phyloP scores from a whole-genome alignment of 1,284 basidiomycete species.

The Sutorius eximius region DNA sequence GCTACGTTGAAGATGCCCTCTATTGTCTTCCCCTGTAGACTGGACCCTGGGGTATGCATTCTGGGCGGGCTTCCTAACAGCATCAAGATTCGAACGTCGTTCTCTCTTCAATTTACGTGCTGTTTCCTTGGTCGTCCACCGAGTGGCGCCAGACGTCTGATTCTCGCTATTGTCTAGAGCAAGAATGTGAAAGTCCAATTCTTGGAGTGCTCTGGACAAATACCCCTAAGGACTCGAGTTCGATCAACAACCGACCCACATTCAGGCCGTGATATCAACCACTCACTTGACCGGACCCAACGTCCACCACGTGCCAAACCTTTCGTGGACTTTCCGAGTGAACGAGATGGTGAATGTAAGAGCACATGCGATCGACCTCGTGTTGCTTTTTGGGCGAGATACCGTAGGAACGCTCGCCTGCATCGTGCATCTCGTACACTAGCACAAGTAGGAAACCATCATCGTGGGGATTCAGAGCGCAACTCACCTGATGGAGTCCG shows the following conservation, averaged over 20 bases:
- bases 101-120: constrained; percentile 16
- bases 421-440: constrained; percentile 14
- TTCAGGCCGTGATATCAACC: not conserved
- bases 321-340: constrained; percentile 18
- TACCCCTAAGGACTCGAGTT: constrained; percentile 41
- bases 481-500: constrained; percentile 21
- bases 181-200: constrained; percentile 43
- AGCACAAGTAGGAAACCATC: not conserved
- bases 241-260: not conserved
- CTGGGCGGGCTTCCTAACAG: not conserved
- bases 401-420: constrained; percentile 32
- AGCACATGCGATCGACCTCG: constrained; percentile 49
- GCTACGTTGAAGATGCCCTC: not conserved
- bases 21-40: not conserved
- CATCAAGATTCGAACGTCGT: constrained; percentile 1
- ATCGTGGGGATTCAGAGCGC: not conserved
- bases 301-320: constrained; percentile 44
- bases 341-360: constrained; percentile 36
- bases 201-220: constrained; percentile 45
- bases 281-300: constrained; percentile 56
- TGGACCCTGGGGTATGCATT: not conserved
- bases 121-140: constrained; percentile 31
- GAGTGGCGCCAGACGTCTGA: constrained; percentile 46
- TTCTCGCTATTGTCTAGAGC: constrained; percentile 50
- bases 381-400: constrained; percentile 59